Evolutionary conservation across 208 protist species (phyloP), one percentile per base, ranked within the genome.

Genomic region (Leishmania arabica): DNA sequence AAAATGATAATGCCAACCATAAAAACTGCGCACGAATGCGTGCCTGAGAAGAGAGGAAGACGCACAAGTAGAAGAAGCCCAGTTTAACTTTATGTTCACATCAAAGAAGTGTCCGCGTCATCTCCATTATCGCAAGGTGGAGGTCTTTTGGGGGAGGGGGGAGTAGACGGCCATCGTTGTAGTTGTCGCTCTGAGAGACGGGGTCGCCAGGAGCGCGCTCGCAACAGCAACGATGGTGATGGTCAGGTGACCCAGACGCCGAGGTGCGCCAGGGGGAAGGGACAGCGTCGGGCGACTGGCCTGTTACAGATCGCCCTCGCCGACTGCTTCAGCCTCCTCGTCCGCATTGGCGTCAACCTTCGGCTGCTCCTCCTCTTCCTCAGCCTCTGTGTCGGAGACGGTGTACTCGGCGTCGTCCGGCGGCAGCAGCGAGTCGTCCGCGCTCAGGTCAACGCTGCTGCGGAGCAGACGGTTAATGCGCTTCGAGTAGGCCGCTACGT

Each of bases 381-480:
- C 78, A 11, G 66, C 56, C 74, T 84, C 79, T 4, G 74, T 75
- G 53, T 58, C 89, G 49, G 90, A 89, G 64, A 88, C 85, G 64
- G 89, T 83, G 78, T 96, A 94, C 78, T 92, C 89, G 40, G 93
- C 86, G 77, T 96, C 94, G 75, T 97, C 90, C 24, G 84, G 87
- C 27, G 94, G 92, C 27, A 97, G 86, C 54, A 98, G 79, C 7
- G 64, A 65, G 31, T 95, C 92, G 75, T 96, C 90, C 2, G 86
- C 66, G 45, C 92, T 78, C 62, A 99, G 69, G 82, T 95, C 89
- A 45, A 99, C 90, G 65, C 96, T 93, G 64, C 88, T 89, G 72
- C 90, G 86, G 47, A 99, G 87, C 70, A 99, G 93, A 15, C 93
- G 90, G 73, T 92, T 90, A 51, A 99, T 87, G 81, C 97, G 95